phyloP scores from a whole-genome alignment of 495 filamentous ascomycete genomes.

The Podospora pseudopauciseta region DNA sequence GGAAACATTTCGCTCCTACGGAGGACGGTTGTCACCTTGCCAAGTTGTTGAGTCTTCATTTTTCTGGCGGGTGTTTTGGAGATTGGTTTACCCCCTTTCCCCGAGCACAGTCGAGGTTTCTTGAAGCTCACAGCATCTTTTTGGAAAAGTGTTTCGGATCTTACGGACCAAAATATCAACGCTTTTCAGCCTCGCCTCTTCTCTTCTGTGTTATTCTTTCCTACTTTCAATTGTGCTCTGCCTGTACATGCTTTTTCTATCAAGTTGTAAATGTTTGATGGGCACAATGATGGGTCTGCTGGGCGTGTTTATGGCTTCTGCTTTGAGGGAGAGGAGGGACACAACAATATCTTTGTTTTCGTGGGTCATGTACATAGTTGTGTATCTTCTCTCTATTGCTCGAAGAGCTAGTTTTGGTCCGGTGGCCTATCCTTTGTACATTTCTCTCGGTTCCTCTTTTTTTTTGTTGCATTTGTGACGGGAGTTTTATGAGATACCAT shows the following conservation, averaged over 20 bases:
- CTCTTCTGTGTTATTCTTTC: constrained; percentile 9
- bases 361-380: constrained; percentile 4
- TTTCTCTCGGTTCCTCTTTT: not conserved
- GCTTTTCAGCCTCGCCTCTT: constrained; percentile 11
- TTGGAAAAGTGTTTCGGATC: constrained; percentile 12
- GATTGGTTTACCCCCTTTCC: not conserved
- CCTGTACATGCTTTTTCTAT: not conserved
- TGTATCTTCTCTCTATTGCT: not conserved
- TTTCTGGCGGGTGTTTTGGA: constrained; percentile 13
- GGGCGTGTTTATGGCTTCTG: not conserved
- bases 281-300: not conserved
- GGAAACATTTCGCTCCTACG: constrained; percentile 2
- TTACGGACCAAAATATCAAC: constrained; percentile 14
- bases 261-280: not conserved
- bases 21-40: constrained; percentile 1
- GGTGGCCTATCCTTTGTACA: constrained; percentile 4
- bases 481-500: not conserved
- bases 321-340: not conserved
- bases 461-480: not conserved
- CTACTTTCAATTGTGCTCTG: constrained; percentile 11
- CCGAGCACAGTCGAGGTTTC: not conserved
- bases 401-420: constrained; percentile 6
- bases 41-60: constrained; percentile 6
- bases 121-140: constrained; percentile 5
- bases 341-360: not conserved